Base-by-base conservation (phyloP, 164 flowering plant genomes). In the Macadamia tetraphylla region DNA sequence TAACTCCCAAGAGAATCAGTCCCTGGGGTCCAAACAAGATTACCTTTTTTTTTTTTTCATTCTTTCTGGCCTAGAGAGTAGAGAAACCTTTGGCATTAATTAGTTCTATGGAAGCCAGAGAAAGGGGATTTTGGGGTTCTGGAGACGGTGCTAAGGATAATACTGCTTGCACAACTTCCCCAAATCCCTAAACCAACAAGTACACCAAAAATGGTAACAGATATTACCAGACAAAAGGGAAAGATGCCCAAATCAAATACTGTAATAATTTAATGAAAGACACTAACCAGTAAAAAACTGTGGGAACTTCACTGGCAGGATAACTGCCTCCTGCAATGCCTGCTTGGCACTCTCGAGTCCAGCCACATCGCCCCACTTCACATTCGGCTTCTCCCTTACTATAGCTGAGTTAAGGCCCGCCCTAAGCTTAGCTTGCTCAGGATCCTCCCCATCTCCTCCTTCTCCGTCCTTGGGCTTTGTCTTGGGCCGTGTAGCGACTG, bases 331-430 rank as follows among this genome's bases (percentile, higher is more conserved):
- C 81, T 94, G 98, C 79, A 94, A 75, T 1, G 99, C 86, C 83
- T 94, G 98, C 76, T 94, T 92, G 35, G 98, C 99, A 14, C 96
- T 91, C 79, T 95, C 99, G n/a, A 95, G 77, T 30, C 99, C 98
- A 0, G 98, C 98, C 9, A 95, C 99, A 79, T 92, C 99, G 64
- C 73, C 85, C 99, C 99, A 95, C 85, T 92, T 90, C 29, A 95
- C 85, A 70, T 95, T 89, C 0, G 99, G 99, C 75, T 95, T 95
- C 79, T 95, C 98, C 78, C 97, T 79, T 32, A 95, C 74, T 40
- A 95, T 95, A n/a, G 98, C 99, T 0, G 97, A 88, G 65, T 88
- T 79, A 68, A 95, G 80, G 15, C 98, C 98, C 0, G 97, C 73
- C 67, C 96, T 68, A 51, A 95, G 80, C 84, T 95, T 95, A 6